Percentiles rank a stretch among this genome's conserved stretches.
Evolutionary conservation across 2,329 filamentous ascomycete species (phyloP).

Genomic region (Aspergillus novoparasiticus): DNA sequence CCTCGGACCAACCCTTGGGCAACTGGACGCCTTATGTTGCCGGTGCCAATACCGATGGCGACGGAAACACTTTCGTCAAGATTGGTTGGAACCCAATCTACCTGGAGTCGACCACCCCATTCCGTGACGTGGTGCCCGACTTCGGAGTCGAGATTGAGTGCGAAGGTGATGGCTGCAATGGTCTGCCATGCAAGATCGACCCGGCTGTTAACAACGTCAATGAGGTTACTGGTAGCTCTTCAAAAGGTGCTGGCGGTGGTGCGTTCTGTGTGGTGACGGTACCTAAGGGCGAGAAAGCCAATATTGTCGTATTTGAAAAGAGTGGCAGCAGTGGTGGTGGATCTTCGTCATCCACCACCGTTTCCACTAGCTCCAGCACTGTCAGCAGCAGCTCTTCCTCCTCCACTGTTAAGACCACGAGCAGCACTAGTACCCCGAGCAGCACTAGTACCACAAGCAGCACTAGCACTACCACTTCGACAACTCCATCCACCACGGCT

Average conservation of each 20-base stretch:
- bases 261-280: slow-evolving; percentile 78
- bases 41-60: slow-evolving; percentile 69
- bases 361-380: slow-evolving; percentile 17
- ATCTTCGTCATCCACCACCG: slow-evolving; percentile 12
- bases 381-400: slow-evolving; percentile 7
- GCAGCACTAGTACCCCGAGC: slow-evolving; percentile 16
- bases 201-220: slow-evolving; percentile 59
- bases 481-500: slow-evolving; percentile 16
- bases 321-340: slow-evolving; percentile 25
- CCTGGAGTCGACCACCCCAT: slow-evolving; percentile 53
- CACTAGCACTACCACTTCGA: slow-evolving; percentile 18
- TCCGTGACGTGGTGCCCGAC: slow-evolving; percentile 61
- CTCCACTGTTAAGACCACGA: background rate
- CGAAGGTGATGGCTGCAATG: slow-evolving; percentile 65
- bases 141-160: slow-evolving; percentile 74
- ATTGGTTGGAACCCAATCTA: slow-evolving; percentile 79
- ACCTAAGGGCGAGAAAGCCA: slow-evolving; percentile 65
- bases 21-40: slow-evolving; percentile 80
- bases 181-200: slow-evolving; percentile 73
- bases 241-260: slow-evolving; percentile 67
- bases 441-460: slow-evolving; percentile 15
- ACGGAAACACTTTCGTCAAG: slow-evolving; percentile 72
- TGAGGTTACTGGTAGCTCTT: slow-evolving; percentile 59
- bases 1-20: slow-evolving; percentile 61
- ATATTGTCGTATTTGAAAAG: slow-evolving; percentile 64